These are phyloP conservation scores for Phytophthora vignae DNA, from an alignment of 352 stramenopile genomes.

Conservation along the genomic window DNA sequence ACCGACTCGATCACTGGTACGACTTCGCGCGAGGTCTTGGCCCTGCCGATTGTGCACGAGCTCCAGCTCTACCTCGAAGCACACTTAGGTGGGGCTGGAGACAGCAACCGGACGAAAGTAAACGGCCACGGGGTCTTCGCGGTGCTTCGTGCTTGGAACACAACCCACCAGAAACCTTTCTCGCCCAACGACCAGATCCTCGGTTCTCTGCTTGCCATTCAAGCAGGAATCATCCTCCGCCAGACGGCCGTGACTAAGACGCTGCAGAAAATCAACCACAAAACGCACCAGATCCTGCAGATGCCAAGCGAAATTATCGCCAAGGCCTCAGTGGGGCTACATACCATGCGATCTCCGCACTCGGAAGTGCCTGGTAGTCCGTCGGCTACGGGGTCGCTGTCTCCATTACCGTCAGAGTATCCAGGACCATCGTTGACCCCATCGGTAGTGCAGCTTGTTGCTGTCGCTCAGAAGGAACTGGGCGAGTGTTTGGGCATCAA, in stretches of 20 bases:
- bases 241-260: conserved; percentile 56
- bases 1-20: conserved; percentile 75
- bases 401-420: conserved; percentile 5
- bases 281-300: conserved; percentile 60
- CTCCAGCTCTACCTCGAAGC: conserved; percentile 41
- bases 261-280: conserved; percentile 66
- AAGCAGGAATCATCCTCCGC: conserved; percentile 64
- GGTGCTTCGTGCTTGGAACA: conserved; percentile 79
- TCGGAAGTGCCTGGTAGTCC: background rate
- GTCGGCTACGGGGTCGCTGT: background rate
- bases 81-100: conserved; percentile 9
- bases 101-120: conserved; percentile 17
- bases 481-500: conserved; percentile 68
- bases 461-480: conserved; percentile 59
- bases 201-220: conserved; percentile 59
- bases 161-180: conserved; percentile 73
- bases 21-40: conserved; percentile 68
- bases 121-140: conserved; percentile 55
- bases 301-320: conserved; percentile 56
- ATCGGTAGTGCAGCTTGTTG: conserved; percentile 62
- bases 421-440: conserved; percentile 3
- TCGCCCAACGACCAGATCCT: conserved; percentile 81
- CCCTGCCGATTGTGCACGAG: conserved; percentile 71
- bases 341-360: background rate
- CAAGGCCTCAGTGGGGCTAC: conserved; percentile 26